Percentiles rank a stretch among this genome's conserved stretches.
These are phyloP conservation scores for Dichotomocladium elegans DNA, from an alignment of 371 early-diverging fungal species.

Conservation along the genomic window DNA sequence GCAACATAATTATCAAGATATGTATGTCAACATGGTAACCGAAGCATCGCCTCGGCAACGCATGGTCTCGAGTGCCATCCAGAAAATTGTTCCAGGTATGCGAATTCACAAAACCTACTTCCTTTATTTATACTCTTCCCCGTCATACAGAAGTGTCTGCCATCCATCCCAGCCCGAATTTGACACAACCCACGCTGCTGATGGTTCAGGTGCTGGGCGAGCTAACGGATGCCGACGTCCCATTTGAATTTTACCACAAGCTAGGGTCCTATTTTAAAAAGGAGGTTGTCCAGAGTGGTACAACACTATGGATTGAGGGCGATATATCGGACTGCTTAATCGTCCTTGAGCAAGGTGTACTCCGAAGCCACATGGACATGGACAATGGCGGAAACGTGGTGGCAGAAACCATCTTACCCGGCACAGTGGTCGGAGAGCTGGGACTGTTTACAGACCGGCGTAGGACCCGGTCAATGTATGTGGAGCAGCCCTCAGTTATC, in stretches of 20 bases:
- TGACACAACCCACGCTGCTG: conserved; percentile 54
- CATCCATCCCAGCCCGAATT: conserved; percentile 21
- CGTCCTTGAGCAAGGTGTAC: conserved; percentile 74
- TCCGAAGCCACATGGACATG: conserved; percentile 57
- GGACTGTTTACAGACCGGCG: conserved; percentile 56
- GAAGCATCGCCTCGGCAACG: conserved; percentile 34
- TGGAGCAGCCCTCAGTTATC: conserved; percentile 60
- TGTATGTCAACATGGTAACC: conserved; percentile 7
- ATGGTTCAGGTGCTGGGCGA: conserved; percentile 70
- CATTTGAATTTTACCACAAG: conserved; percentile 53
- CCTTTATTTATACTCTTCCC: not conserved
- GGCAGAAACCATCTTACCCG: conserved; percentile 71
- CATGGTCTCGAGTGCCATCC: conserved; percentile 34
- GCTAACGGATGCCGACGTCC: conserved; percentile 21
- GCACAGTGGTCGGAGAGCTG: conserved; percentile 77
- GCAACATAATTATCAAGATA: not conserved
- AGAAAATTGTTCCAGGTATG: conserved; percentile 35
- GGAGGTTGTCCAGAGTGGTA: conserved; percentile 41
- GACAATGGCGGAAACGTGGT: conserved; percentile 34
- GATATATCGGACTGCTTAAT: conserved; percentile 61
- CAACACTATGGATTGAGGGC: conserved; percentile 67
- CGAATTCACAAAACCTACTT: too few species aligned
- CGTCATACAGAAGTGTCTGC: conserved; percentile 9
- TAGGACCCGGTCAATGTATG: conserved; percentile 57
- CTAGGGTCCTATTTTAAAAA: conserved; percentile 64